Conservation (phyloP, 106 monocot genomes). For the Platanthera guangdongensis region DNA sequence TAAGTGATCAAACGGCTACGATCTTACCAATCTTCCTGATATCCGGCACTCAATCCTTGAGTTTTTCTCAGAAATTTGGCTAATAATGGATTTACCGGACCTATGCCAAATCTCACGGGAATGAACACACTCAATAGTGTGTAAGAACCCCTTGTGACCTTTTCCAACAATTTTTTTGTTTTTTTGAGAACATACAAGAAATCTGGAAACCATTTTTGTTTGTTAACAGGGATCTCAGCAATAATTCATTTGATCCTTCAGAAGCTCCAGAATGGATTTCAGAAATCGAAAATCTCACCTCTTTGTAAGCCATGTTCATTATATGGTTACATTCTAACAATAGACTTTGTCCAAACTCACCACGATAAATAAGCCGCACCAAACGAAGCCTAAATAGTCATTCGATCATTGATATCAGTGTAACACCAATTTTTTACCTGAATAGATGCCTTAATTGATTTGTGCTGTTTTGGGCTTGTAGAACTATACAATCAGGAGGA, state of each 20-base stretch:
- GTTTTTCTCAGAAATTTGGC: conserved; percentile 15
- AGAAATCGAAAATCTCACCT: conserved; percentile 19
- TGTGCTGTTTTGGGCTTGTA: conserved; percentile 1
- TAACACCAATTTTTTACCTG: too few species aligned
- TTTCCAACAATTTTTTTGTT: conserved; percentile 3
- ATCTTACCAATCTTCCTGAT: background rate
- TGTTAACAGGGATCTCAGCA: conserved; percentile 19
- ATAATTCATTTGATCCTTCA: conserved; percentile 34
- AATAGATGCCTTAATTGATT: background rate
- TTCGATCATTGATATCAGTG: too few species aligned
- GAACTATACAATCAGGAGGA: conserved; percentile 17
- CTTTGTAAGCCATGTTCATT: conserved; percentile 31
- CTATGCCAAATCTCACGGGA: conserved; percentile 27
- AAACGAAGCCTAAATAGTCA: too few species aligned
- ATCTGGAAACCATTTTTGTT: background rate
- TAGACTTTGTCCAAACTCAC: background rate
- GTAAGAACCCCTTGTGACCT: conserved; percentile 10
- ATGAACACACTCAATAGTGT: conserved; percentile 28
- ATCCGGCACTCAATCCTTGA: background rate
- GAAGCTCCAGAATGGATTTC: conserved; percentile 48
- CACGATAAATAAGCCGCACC: too few species aligned
- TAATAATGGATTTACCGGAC: conserved; percentile 11
- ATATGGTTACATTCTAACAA: background rate
- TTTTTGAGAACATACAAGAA: conserved; percentile 1
- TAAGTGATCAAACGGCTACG: conserved; percentile 4